Evolutionary conservation across 352 stramenopile species (phyloP).

Genomic region (Bremia lactucae): DNA sequence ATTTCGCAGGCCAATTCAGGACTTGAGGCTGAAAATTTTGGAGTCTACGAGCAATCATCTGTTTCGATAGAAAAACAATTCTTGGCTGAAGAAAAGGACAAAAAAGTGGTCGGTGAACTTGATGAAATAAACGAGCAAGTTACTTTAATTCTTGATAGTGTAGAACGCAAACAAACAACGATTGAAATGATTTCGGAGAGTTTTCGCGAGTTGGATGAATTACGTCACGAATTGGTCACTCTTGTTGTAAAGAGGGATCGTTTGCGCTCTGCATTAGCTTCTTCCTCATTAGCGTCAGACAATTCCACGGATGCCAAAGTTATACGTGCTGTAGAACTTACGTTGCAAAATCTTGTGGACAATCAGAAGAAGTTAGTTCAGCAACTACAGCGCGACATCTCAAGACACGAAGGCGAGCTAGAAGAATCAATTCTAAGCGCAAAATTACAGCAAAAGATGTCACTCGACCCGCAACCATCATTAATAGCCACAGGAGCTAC

Average conservation of each 20-base stretch:
- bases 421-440: constrained; percentile 29
- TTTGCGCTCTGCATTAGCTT: constrained; percentile 22
- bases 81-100: constrained; percentile 47
- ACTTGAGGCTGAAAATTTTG: constrained; percentile 13
- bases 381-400: constrained; percentile 44
- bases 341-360: constrained; percentile 39
- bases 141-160: constrained; percentile 23
- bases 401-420: constrained; percentile 37
- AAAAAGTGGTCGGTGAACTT: constrained; percentile 34
- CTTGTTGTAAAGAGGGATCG: constrained; percentile 59
- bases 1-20: constrained; percentile 7
- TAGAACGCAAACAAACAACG: constrained; percentile 54
- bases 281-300: constrained; percentile 2
- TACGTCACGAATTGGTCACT: constrained; percentile 57
- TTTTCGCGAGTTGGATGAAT: constrained; percentile 56
- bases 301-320: constrained; percentile 24
- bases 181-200: constrained; percentile 57
- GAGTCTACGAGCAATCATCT: not conserved
- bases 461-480: constrained; percentile 17
- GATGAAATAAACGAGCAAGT: constrained; percentile 49
- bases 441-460: constrained; percentile 24
- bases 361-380: constrained; percentile 44
- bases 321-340: constrained; percentile 33
- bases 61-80: constrained; percentile 31
- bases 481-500: constrained; percentile 9